Evolutionary conservation across 352 stramenopile genomes (phyloP).

Genomic region (Phytophthora niederhauseri): DNA sequence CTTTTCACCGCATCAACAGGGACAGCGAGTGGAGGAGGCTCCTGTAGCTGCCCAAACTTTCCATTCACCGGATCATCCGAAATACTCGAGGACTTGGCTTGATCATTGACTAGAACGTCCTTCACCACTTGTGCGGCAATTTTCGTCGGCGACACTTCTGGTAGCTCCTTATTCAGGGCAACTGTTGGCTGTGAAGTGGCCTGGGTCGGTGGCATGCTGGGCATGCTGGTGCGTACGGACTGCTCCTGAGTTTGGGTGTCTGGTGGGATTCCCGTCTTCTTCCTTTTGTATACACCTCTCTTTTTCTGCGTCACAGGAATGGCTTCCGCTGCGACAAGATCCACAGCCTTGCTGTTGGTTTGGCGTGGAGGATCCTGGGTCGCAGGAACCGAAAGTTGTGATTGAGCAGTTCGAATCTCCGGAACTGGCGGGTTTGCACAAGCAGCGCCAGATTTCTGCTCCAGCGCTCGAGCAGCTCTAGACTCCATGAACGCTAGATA

Average conservation of each 20-base stretch:
- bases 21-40: background rate
- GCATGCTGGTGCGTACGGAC: background rate
- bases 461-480: constrained; percentile 20
- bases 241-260: background rate
- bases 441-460: constrained; percentile 17
- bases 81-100: background rate
- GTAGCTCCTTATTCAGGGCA: background rate
- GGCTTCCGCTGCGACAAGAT: background rate
- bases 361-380: background rate
- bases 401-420: background rate
- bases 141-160: background rate
- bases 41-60: background rate
- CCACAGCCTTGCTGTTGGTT: background rate
- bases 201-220: background rate
- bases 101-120: background rate
- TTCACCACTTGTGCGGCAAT: background rate
- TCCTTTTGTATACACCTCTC: constrained; percentile 20
- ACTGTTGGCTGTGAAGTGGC: background rate
- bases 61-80: constrained; percentile 2
- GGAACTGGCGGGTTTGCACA: constrained; percentile 1
- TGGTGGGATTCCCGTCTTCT: constrained; percentile 7
- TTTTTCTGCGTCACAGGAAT: constrained; percentile 4
- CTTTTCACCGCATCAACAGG: background rate
- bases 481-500: constrained; percentile 31
- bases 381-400: background rate